These are phyloP conservation scores for Blastomyces gilchristii DNA, from an alignment of 2,329 filamentous ascomycete genomes.

Conservation along the genomic window DNA sequence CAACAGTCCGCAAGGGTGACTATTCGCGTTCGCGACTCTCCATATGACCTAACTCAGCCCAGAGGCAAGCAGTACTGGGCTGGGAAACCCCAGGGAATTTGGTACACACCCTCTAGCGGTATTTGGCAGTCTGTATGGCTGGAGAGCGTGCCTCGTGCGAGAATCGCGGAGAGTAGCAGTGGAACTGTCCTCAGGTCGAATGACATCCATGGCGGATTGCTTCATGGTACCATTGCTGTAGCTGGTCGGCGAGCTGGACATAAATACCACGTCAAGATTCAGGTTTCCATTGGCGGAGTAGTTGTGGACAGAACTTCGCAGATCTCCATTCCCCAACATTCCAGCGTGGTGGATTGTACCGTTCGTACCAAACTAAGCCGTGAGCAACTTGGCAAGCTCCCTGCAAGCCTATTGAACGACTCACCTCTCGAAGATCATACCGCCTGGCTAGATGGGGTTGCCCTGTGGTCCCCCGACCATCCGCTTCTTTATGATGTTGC, in stretches of 20 bases:
- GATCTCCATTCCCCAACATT: constrained; percentile 39
- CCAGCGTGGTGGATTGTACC: constrained; percentile 40
- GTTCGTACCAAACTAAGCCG: constrained; percentile 37
- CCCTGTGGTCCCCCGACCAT: constrained; percentile 56
- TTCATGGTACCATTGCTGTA: constrained; percentile 44
- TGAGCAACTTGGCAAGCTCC: neutral
- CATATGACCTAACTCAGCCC: constrained; percentile 54
- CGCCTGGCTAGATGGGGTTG: constrained; percentile 47
- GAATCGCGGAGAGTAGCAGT: constrained; percentile 48
- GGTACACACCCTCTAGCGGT: constrained; percentile 60
- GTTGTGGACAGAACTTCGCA: constrained; percentile 38
- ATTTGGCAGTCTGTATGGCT: constrained; percentile 70
- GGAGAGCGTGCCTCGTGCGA: constrained; percentile 45
- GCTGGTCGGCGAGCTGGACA: constrained; percentile 29
- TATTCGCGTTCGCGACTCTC: constrained; percentile 53
- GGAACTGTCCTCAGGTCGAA: constrained; percentile 52
- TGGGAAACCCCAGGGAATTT: constrained; percentile 50
- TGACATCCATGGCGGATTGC: constrained; percentile 41
- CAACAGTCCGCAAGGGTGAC: constrained; percentile 38
- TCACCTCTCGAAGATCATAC: constrained; percentile 30
- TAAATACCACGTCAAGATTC: constrained; percentile 43
- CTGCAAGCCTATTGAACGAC: neutral
- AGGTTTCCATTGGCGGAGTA: constrained; percentile 43
- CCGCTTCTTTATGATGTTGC: constrained; percentile 54
- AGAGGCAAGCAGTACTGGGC: constrained; percentile 59